A percentile compares a stretch with the other conserved stretches of the same genome.
Conservation (phyloP, 208 protist species). For the Trypanosoma caninum region DNA sequence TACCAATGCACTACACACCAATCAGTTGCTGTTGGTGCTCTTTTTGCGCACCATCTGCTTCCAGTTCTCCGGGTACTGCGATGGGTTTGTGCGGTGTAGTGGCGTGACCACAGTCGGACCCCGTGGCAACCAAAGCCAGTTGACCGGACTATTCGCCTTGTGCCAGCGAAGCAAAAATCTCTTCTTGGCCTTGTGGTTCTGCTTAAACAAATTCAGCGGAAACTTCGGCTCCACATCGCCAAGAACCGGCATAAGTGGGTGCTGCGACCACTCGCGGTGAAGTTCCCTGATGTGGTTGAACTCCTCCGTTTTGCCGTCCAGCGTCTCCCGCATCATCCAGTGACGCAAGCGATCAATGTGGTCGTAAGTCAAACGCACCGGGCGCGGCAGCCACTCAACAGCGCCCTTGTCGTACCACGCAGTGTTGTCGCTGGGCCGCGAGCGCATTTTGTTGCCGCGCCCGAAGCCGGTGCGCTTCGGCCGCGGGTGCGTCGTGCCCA, state of each 20-base stretch:
- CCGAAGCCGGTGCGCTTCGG: conserved; percentile 72
- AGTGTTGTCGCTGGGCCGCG: conserved; percentile 84
- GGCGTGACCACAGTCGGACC: conserved; percentile 47
- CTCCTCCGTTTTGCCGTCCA: conserved; percentile 56
- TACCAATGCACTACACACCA: too few relatives aligned
- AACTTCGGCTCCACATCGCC: conserved; percentile 90
- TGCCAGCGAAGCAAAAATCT: conserved; percentile 88
- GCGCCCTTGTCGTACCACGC: conserved; percentile 89
- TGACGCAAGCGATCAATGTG: conserved; percentile 78
- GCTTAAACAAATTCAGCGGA: conserved; percentile 86
- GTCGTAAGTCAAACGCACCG: conserved; percentile 76
- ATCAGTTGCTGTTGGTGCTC: not conserved
- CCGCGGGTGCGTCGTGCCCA: conserved; percentile 65
- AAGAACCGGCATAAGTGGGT: conserved; percentile 85
- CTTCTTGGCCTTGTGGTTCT: conserved; percentile 80
- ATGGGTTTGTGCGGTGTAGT: conserved; percentile 57
- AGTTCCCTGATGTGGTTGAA: conserved; percentile 76
- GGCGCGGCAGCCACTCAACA: conserved; percentile 88
- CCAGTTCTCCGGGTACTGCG: conserved; percentile 83
- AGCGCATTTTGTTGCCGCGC: conserved; percentile 84
- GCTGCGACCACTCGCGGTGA: conserved; percentile 85
- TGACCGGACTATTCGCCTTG: conserved; percentile 83
- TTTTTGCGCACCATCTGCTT: conserved; percentile 39
- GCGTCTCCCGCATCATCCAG: conserved; percentile 90
- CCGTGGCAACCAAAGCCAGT: conserved; percentile 88